Base-by-base conservation (phyloP, 345 rosid genomes). In the Viola odorata region DNA sequence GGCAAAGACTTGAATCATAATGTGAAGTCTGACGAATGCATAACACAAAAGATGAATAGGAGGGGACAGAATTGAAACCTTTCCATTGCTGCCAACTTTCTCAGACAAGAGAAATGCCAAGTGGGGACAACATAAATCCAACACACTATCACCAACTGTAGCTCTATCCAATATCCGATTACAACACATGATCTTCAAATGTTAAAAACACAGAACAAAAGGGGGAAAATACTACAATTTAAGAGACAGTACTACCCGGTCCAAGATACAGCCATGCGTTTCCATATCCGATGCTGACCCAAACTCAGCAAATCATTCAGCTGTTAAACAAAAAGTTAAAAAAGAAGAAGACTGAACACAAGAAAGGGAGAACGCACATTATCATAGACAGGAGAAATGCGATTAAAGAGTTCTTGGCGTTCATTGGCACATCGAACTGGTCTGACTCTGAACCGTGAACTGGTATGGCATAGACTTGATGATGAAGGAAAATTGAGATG, bases 71-170 rank as follows among this genome's bases (percentile, higher is more conserved):
- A 37, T 23, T 23, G 32, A 41, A 63, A 85, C 91, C 89, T 82
- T 80, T 69, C 96, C 89, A 39, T 13, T 32, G 36, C 72, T n/a
- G 61, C 90, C 91, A 68, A 86, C 89, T 81, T 80, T 84, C 76
- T 89, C 87, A 4, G 97, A 87, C 77, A 87, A 64, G 56, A 89
- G 85, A 78, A 89, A 92, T 7, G 96, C 74, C 53, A 89, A 77
- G 76, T 84, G n/a, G n/a, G n/a, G n/a, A 70, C 96, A 89, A 61
- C 99, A 94, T 82, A 94, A 72, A 75, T 94, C 97, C 77, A 92
- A 74, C 65, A 78, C 87, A 36, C 55, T 13, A 50, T 83, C 95
- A 47, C 95, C 96, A 60, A 14, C 45, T 72, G 76, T 85, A 0
- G 87, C 95, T 38, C 97, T 94, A 77, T 60, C n/a, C 61, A 61